phyloP scores from a whole-genome alignment of 1,139 yeast species.

The Saccharomyces hybrid region DNA sequence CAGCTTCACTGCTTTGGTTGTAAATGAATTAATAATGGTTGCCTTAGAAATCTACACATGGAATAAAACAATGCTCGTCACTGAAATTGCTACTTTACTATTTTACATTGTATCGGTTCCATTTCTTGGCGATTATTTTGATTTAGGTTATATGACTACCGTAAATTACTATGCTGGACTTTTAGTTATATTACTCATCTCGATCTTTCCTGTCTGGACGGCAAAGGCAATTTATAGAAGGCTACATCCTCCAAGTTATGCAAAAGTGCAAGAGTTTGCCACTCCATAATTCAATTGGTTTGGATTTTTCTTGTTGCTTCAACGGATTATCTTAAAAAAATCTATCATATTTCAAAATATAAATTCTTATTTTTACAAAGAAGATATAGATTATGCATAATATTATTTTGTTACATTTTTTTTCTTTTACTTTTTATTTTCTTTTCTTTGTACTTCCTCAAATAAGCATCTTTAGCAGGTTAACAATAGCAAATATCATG shows the following conservation, averaged over 20 bases:
- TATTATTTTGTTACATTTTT: background rate
- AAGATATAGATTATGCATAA: background rate
- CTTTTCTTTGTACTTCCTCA: background rate
- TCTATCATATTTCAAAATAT: background rate
- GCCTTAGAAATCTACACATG: slow-evolving; percentile 86
- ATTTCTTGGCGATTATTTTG: slow-evolving; percentile 75
- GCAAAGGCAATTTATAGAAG: slow-evolving; percentile 65
- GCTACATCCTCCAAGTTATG: slow-evolving; percentile 89
- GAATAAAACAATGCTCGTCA: slow-evolving; percentile 68
- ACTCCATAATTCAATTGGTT: background rate
- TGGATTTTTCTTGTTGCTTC: slow-evolving; percentile 5
- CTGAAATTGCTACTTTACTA: slow-evolving; percentile 63
- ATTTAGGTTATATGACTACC: slow-evolving; percentile 53
- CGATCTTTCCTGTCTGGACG: slow-evolving; percentile 86
- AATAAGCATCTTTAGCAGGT: background rate
- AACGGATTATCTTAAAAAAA: slow-evolving; percentile 14
- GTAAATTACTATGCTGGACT: slow-evolving; percentile 64
- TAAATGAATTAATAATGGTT: slow-evolving; percentile 90
- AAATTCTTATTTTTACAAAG: slow-evolving; percentile 2
- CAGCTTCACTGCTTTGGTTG: slow-evolving; percentile 68
- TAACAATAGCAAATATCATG: background rate
- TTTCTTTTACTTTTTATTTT: background rate
- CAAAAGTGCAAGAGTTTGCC: slow-evolving; percentile 71
- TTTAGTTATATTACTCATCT: slow-evolving; percentile 52
- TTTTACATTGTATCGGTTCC: slow-evolving; percentile 73